Evolutionary conservation across 2,329 filamentous ascomycete genomes (phyloP).

Genomic region (Penicillium sp.): DNA sequence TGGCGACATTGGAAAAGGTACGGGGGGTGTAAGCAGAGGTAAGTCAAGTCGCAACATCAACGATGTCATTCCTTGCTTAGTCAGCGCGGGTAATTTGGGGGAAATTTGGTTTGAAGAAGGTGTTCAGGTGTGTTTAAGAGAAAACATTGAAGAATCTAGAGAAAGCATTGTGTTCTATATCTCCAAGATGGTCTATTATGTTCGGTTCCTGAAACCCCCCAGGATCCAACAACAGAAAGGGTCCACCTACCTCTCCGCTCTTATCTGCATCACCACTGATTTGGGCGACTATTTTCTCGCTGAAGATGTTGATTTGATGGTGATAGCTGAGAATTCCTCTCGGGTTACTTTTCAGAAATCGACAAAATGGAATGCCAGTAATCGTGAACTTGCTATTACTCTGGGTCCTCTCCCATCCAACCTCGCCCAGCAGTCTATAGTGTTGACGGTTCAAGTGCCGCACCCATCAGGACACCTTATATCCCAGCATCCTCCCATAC

Average conservation of each 20-base stretch:
- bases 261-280: constrained; percentile 66
- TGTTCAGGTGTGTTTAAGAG: neutral
- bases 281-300: constrained; percentile 63
- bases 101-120: neutral
- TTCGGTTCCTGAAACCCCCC: constrained; percentile 67
- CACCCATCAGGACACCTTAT: constrained; percentile 19
- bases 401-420: constrained; percentile 31
- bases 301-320: constrained; percentile 35
- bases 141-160: neutral
- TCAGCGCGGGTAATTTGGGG: constrained; percentile 17
- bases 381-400: constrained; percentile 33
- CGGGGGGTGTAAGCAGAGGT: constrained; percentile 8
- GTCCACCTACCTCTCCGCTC: constrained; percentile 45
- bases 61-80: constrained; percentile 31
- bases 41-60: constrained; percentile 14
- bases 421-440: constrained; percentile 25
- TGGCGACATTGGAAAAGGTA: constrained; percentile 15
- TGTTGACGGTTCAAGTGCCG: constrained; percentile 26
- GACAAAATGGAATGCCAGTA: constrained; percentile 34
- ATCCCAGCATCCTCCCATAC: constrained; percentile 21
- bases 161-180: neutral
- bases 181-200: constrained; percentile 54
- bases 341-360: constrained; percentile 22
- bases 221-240: constrained; percentile 45
- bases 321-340: constrained; percentile 21